Evolutionary conservation across 768 basidiomycete genomes (phyloP), one percentile per base, ranked within the genome.

Genomic region (Phylloporus rhodoxanthus): DNA sequence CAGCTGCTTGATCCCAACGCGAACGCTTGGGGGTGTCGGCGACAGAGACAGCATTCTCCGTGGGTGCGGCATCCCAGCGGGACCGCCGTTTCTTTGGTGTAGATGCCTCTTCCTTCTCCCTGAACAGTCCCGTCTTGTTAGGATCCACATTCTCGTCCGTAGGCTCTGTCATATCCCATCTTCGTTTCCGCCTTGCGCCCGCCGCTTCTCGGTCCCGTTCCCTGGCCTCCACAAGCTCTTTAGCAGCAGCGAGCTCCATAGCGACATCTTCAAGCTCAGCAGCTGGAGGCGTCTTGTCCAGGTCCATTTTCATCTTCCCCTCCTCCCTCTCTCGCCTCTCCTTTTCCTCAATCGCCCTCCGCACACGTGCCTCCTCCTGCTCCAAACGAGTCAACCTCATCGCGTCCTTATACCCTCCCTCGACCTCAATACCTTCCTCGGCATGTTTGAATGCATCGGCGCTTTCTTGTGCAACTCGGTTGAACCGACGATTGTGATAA

Each of bases 1-100:
- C 76, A 6, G 96, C 93, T 15, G 91, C 89, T 70, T 96, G 92
- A 67, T 99, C 96, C 96, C 95, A 99, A 44, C 94, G 82, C 25
- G 94, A 97, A 43, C 86, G 85, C 66, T 93, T 94, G 25, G 89
- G 87, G 15, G 86, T 81, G 57, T 90, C 84, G 34, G 75, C 71
- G 8, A 73, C 65, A 32, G 70, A 66, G 29, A 63, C 59, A 11
- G 11, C 4, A 48, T 73, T 77, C 49, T 91, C 91, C 4, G 85
- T 80, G 10, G 94, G 92, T 0, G 92, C 82, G 45, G 92, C 91
- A 67, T 98, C 95, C 95, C 95, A 97, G 43, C 95, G 79, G 48
- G 94, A 97, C 57, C 91, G 84, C 52, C 91, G 85, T 70, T 95
- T 95, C 71, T 90, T 93, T 38, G 90, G 83, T 20, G 84, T 83